Evolutionary conservation across 2,329 filamentous ascomycete genomes (phyloP).

Genomic region (Ceratocystis cacaofunesta): DNA sequence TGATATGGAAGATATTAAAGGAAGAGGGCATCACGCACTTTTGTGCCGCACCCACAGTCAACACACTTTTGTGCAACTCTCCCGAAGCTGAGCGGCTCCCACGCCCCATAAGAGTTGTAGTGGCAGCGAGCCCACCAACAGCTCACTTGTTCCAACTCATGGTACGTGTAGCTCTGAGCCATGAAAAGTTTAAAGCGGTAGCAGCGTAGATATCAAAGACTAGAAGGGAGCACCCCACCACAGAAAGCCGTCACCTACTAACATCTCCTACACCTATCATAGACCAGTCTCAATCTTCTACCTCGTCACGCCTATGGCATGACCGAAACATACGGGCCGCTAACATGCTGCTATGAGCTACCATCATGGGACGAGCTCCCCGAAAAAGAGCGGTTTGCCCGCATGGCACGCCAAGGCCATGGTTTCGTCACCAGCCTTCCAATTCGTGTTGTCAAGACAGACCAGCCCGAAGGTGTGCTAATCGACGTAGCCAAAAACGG

Average conservation of each 20-base stretch:
- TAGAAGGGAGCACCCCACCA: not conserved
- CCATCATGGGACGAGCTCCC: slow-evolving; percentile 69
- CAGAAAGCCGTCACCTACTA: not conserved
- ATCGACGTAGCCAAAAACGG: slow-evolving; percentile 35
- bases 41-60: slow-evolving; percentile 90
- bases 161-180: slow-evolving; percentile 31
- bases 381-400: slow-evolving; percentile 61
- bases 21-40: slow-evolving; percentile 85
- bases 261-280: not conserved
- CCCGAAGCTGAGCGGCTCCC: slow-evolving; percentile 57
- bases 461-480: slow-evolving; percentile 46
- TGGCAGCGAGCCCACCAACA: slow-evolving; percentile 81
- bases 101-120: slow-evolving; percentile 66
- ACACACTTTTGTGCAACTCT: slow-evolving; percentile 75
- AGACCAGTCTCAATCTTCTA: slow-evolving; percentile 56
- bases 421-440: slow-evolving; percentile 75
- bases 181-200: not conserved
- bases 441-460: slow-evolving; percentile 66
- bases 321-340: slow-evolving; percentile 83
- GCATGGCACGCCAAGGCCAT: slow-evolving; percentile 89
- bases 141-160: slow-evolving; percentile 88
- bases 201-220: slow-evolving; percentile 10
- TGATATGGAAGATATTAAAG: slow-evolving; percentile 82
- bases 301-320: slow-evolving; percentile 89
- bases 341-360: slow-evolving; percentile 84